Percentiles rank a stretch among this genome's conserved stretches.
phyloP scores from a whole-genome alignment of 129 eudicot genomes.

The Daucus carota region DH1_v3.0 NC_030386.2:36850501-36851000 shows the following conservation, averaged over 20 bases:
- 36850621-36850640: neutral
- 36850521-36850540: neutral
- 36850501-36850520: neutral
- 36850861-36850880: neutral
- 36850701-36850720: neutral
- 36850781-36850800: neutral
- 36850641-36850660: neutral
- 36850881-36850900: neutral
- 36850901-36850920: neutral
- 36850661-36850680: neutral
- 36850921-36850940: neutral
- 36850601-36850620: neutral
- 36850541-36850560: neutral
- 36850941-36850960: neutral
- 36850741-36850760: neutral
- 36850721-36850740: neutral
- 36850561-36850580: neutral
- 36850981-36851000: neutral
- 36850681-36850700: neutral
- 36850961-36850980: neutral
- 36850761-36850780: neutral
- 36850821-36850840: too few species aligned
- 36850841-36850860: neutral
- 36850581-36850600: neutral
- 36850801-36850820: neutral